Base-by-base conservation (phyloP, 768 basidiomycete species). In the Boletus sensibilis region DNA sequence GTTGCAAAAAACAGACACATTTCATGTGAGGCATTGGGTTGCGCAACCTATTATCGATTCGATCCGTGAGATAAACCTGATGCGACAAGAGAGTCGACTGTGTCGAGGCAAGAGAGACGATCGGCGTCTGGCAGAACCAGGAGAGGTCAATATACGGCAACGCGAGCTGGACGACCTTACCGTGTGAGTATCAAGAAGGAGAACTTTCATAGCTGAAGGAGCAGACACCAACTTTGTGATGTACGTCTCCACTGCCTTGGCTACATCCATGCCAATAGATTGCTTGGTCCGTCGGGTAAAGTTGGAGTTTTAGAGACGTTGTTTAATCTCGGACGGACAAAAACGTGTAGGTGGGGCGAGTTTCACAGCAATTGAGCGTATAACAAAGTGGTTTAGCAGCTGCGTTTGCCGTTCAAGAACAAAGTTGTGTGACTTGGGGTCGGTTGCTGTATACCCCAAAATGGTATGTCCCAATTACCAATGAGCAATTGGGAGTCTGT, bases 21-120 rank as follows among this genome's bases (percentile, higher is more conserved):
- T 95, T 96, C 83, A 99, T 90, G 69, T 99, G 96, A 13, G 92
- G 85, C 84, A 98, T 93, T 25, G 92, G 77, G 68, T 96, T 94
- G 58, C 93, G 84, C 59, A 86, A 85, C 72, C 78, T 86, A 78
- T 98, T 98, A 78, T 98, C 97, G 67, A 99, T 92, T 53, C 94
- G 83, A 76, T 99, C 97, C 5, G 96, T 99, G 51, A 99, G 82
- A 75, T 99, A 99, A 41, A 98, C 92, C 69, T 99, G 95, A 63
- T 98, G 94, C 3, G 94, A 87, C 41, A 99, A 79, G 29, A 99
- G 80, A 10, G 87, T 88, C 3, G 94, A 94, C 69, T 98, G 97
- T 0, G 97, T 98, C 1, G 92, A 87, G 3, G 95, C 91, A 18
- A 98, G 79, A 4, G 95, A 98, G 7, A 99, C 88, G 57, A 98